Base-by-base conservation (phyloP, 306 rosid species). In the Vigna reflexopilosa region DNA sequence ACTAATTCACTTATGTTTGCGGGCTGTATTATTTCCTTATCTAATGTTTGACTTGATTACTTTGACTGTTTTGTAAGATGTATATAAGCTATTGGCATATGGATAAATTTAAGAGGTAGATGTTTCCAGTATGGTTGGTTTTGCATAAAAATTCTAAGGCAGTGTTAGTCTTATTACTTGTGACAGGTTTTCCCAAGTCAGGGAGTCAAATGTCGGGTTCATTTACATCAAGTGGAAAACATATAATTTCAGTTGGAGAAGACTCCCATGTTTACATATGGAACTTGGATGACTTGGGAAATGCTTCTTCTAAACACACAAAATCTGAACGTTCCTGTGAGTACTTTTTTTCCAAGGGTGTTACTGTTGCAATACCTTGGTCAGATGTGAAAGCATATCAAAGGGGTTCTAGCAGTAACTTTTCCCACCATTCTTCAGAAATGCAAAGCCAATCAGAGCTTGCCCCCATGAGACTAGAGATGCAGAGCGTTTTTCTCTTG, bases 171-270 rank as follows among this genome's bases (percentile, higher is more conserved):
- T 34, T 76, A 4, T 56, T 68, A 34, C 72, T 73, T 67, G 20
- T 12, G 10, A 68, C 81, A 90, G 94, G 93, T 55, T 87, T 84
- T 78, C 48, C 86, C 9, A 91, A 84, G 86, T 90, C 90, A 22
- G 93, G 93, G 57, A 84, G 93, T 79, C 97, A 91, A 32, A 81
- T 77, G 82, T 88, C 86, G 10, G 90, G 89, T 59, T 91, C 93
- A 26, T 88, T 88, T 61, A 85, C 93, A 1, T 57, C 84, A 9
- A 85, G 79, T 16, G 91, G 82, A 70, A 80, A 85, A 24, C 93
- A 84, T 52, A 87, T 91, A 65, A 59, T 88, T 81, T 88, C 94
- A 2, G 80, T 88, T 6, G 97, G 90, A 52, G 91, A 84, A 63
- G 97, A 91, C 70, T 89, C 94, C 1, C 88, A 17, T n/a, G 90